A percentile compares a stretch with the other conserved stretches of the same genome.
These are phyloP conservation scores for Ascochyta pisi DNA, from an alignment of 2,329 filamentous ascomycete species.

Conservation along the genomic window DNA sequence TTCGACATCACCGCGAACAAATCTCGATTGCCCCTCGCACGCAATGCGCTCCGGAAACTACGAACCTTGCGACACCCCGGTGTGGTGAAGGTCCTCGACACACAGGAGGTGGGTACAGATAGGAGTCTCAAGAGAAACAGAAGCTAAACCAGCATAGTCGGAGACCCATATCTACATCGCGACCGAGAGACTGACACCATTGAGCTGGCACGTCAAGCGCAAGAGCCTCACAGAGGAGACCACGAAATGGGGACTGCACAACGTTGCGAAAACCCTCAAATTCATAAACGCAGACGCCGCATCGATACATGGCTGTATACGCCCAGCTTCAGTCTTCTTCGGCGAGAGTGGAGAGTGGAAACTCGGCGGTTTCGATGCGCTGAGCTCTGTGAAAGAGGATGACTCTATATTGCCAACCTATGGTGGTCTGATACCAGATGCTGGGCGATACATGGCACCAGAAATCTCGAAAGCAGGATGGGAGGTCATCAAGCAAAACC, in stretches of 20 bases:
- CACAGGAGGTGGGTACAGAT: constrained; percentile 73
- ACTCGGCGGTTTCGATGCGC: constrained; percentile 87
- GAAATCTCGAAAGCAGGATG: constrained; percentile 88
- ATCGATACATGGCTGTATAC: constrained; percentile 87
- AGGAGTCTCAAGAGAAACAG: not conserved
- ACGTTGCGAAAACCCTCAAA: constrained; percentile 88
- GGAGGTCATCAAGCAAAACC: constrained; percentile 85
- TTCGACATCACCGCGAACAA: constrained; percentile 88
- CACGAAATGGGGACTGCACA: constrained; percentile 93
- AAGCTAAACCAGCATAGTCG: constrained; percentile 63
- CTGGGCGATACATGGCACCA: constrained; percentile 82
- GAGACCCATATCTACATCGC: constrained; percentile 96
- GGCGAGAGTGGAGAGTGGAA: constrained; percentile 99
- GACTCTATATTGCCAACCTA: constrained; percentile 92
- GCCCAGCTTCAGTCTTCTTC: constrained; percentile 86
- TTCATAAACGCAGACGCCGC: constrained; percentile 95
- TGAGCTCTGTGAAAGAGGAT: constrained; percentile 96
- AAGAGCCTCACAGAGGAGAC: constrained; percentile 90
- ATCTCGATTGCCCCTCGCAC: constrained; percentile 82
- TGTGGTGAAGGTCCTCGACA: constrained; percentile 91
- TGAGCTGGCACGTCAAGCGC: constrained; percentile 88
- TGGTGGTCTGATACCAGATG: constrained; percentile 85
- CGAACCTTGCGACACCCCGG: constrained; percentile 93
- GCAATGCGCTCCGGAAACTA: constrained; percentile 92
- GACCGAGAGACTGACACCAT: constrained; percentile 84